Base-by-base conservation (phyloP, 345 rosid genomes). In the Schrenkiella parvula region DNA sequence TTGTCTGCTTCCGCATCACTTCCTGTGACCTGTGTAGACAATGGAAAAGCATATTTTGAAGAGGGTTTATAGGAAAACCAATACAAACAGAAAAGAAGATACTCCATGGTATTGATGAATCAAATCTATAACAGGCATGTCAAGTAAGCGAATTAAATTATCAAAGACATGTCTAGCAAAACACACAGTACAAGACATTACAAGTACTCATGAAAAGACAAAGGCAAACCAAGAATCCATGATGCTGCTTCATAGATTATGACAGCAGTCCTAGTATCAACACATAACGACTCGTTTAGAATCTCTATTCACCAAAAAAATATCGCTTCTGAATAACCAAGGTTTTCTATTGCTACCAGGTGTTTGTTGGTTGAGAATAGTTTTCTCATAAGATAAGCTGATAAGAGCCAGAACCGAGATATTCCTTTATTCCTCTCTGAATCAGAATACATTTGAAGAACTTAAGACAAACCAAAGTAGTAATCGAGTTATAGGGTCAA, bases 11-110 rank as follows among this genome's bases (percentile, higher is more conserved):
- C 82, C 0, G 66, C 68, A 80, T 82, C 89, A 67, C 71, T 78
- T 80, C 89, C 98, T 21, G 93, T 86, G 22, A 89, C 85, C 98
- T 93, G 73, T 26, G 28, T 19, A 68, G 35, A 69, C 65, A 68
- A 61, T 5, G 29, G 8, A 58, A 18, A 32, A 67, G 18, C 63
- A 63, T 50, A 7, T 25, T 25, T 34, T 6, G 19, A n/a, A 10
- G 32, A 3, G 12, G 50, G 7, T 28, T 21, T 14, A 65, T 22
- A 26, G 15, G 31, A 39, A 17, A 13, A 28, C 21, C 6, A 39
- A n/a, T 7, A 38, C 14, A 28, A 70, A 70, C 39, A 60, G 18
- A 44, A 56, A 44, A 46, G 0, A 59, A 57, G 37, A 21, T 9
- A 32, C 17, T 15, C 46, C 46, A 28, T 15, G 37, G 35, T 7